phyloP scores from a whole-genome alignment of 352 stramenopile species.

The Phytopythium boreale region DNA sequence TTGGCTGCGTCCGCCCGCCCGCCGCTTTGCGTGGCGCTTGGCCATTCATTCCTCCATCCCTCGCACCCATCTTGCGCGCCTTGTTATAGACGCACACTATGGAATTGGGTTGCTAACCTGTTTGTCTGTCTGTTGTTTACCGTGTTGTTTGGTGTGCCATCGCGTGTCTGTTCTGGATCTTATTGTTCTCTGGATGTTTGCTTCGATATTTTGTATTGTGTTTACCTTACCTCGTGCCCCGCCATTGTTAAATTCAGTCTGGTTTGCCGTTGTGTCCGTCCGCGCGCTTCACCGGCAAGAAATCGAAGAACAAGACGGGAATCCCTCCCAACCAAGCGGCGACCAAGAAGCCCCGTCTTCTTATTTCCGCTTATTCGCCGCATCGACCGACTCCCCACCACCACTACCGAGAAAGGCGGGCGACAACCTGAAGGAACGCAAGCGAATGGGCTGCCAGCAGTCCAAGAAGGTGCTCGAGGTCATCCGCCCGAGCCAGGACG shows the following conservation, averaged over 20 bases:
- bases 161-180: background rate
- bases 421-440: background rate
- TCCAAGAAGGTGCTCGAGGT: conserved; percentile 46
- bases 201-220: background rate
- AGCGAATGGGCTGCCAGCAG: conserved; percentile 52
- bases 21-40: too few relatives aligned
- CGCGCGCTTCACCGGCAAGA: background rate
- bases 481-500: conserved; percentile 11
- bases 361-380: background rate
- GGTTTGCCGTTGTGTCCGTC: too few relatives aligned
- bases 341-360: background rate
- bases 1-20: too few relatives aligned
- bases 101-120: background rate
- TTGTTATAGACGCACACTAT: background rate
- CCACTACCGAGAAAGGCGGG: background rate
- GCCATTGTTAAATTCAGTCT: background rate
- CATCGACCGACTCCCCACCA: conserved; percentile 8
- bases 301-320: conserved; percentile 4
- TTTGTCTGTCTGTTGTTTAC: background rate
- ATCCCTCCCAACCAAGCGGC: background rate
- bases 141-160: background rate
- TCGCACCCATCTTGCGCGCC: too few relatives aligned
- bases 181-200: background rate
- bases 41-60: too few relatives aligned
- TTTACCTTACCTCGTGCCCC: background rate